Percentiles rank a stretch among this genome's conserved stretches.
These are phyloP conservation scores for Arachis hypogaea DNA, from an alignment of 306 rosid species.

Conservation along the genomic window DNA sequence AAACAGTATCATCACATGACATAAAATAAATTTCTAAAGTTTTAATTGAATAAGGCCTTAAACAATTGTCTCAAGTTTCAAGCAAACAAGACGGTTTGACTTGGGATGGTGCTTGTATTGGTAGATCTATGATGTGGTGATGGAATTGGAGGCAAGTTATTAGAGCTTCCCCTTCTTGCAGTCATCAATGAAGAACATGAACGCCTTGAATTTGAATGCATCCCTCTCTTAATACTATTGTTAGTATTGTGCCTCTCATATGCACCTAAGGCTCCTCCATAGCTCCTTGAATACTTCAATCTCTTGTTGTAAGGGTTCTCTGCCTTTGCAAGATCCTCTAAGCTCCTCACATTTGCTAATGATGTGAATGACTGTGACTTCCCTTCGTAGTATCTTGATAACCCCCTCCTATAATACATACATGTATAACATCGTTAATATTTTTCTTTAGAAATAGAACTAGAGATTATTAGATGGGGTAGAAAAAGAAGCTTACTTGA, in stretches of 20 bases:
- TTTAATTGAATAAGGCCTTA: background rate
- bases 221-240: conserved; percentile 29
- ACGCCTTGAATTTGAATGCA: conserved; percentile 34
- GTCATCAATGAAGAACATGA: conserved; percentile 43
- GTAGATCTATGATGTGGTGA: conserved; percentile 39
- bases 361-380: conserved; percentile 60
- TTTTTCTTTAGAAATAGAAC: background rate
- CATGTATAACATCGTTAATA: background rate
- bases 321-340: conserved; percentile 55
- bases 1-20: background rate
- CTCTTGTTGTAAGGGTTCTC: conserved; percentile 52
- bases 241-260: background rate
- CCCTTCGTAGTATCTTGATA: conserved; percentile 51
- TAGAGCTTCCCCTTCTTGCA: conserved; percentile 32
- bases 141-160: conserved; percentile 43
- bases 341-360: conserved; percentile 44
- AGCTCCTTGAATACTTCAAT: conserved; percentile 47
- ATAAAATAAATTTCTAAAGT: background rate
- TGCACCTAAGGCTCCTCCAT: conserved; percentile 34
- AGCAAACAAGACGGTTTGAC: conserved; percentile 45
- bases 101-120: conserved; percentile 26
- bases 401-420: conserved; percentile 47
- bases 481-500: conserved; percentile 39
- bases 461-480: background rate
- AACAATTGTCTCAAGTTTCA: background rate